Percentiles rank a stretch among this genome's conserved stretches.
phyloP scores from a whole-genome alignment of 2,329 filamentous ascomycete genomes.

The Fonsecaea erecta region DNA sequence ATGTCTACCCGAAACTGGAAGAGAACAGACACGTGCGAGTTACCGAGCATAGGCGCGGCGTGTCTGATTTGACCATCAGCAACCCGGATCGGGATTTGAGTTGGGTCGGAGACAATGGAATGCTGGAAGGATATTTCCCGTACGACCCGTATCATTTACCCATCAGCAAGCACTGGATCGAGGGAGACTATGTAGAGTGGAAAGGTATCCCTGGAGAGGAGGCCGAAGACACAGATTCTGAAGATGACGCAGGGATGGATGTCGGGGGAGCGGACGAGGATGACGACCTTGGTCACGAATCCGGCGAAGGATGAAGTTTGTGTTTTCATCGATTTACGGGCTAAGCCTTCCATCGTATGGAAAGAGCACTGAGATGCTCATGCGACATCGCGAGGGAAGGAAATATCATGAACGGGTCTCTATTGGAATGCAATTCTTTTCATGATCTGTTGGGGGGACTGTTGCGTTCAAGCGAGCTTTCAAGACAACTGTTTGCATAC shows the following conservation, averaged over 20 bases:
- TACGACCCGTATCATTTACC: slow-evolving; percentile 96
- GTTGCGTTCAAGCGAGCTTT: not conserved
- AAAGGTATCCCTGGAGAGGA: slow-evolving; percentile 72
- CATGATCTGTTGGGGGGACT: not conserved
- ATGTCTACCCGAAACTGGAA: slow-evolving; percentile 85
- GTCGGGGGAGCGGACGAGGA: slow-evolving; percentile 49
- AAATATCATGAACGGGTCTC: not conserved
- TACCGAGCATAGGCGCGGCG: slow-evolving; percentile 36
- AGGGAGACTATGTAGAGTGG: slow-evolving; percentile 82
- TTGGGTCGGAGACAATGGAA: slow-evolving; percentile 71
- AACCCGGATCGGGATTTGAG: slow-evolving; percentile 60
- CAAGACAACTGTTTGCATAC: not conserved
- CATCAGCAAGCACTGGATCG: slow-evolving; percentile 83
- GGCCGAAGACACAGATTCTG: slow-evolving; percentile 60
- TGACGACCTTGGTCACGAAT: slow-evolving; percentile 42
- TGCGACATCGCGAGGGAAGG: not conserved
- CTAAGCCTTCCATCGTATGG: not conserved
- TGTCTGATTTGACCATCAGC: slow-evolving; percentile 46
- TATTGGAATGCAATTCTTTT: not conserved
- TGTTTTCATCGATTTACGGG: no score
- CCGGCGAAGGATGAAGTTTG: slow-evolving; percentile 27
- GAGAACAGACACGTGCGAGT: slow-evolving; percentile 83
- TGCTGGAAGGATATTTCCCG: slow-evolving; percentile 93
- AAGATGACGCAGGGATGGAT: slow-evolving; percentile 47
- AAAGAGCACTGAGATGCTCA: not conserved